A percentile compares a stretch with the other conserved stretches of the same genome.
These are phyloP conservation scores for Daldinia sp. DNA, from an alignment of 2,329 filamentous ascomycete genomes.

Conservation along the genomic window DNA sequence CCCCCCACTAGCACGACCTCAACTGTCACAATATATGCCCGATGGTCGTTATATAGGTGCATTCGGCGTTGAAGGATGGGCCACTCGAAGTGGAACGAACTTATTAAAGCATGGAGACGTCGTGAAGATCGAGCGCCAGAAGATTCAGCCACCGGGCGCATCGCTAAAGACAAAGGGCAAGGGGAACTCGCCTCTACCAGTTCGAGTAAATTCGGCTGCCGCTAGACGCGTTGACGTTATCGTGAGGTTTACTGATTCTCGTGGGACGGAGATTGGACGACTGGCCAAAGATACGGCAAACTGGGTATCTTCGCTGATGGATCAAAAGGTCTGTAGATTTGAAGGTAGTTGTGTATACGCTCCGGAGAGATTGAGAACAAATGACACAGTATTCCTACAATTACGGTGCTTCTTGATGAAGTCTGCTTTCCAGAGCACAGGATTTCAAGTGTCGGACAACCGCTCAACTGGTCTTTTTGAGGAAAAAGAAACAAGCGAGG, in stretches of 20 bases:
- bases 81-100: slow-evolving; percentile 82
- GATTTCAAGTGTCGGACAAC: slow-evolving; percentile 75
- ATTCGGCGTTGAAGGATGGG: slow-evolving; percentile 92
- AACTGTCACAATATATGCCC: slow-evolving; percentile 51
- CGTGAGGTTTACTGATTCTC: slow-evolving; percentile 86
- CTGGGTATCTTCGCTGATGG: slow-evolving; percentile 93
- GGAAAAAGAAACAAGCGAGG: slow-evolving; percentile 85
- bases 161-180: slow-evolving; percentile 50
- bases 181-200: slow-evolving; percentile 55
- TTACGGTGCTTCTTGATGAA: slow-evolving; percentile 80
- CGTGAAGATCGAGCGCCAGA: slow-evolving; percentile 89
- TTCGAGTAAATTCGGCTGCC: slow-evolving; percentile 60
- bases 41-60: slow-evolving; percentile 82
- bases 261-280: slow-evolving; percentile 85
- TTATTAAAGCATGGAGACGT: slow-evolving; percentile 83
- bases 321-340: slow-evolving; percentile 89
- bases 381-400: slow-evolving; percentile 95
- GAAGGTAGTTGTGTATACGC: slow-evolving; percentile 91
- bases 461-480: slow-evolving; percentile 81
- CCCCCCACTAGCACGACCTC: slow-evolving; percentile 26
- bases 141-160: slow-evolving; percentile 70
- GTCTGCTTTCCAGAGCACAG: slow-evolving; percentile 76
- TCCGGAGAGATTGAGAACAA: slow-evolving; percentile 85
- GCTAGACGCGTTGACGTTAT: slow-evolving; percentile 83
- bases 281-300: slow-evolving; percentile 86